These are phyloP conservation scores for Fusarium bulbicola DNA, from an alignment of 2,329 filamentous ascomycete genomes.

Conservation along the genomic window DNA sequence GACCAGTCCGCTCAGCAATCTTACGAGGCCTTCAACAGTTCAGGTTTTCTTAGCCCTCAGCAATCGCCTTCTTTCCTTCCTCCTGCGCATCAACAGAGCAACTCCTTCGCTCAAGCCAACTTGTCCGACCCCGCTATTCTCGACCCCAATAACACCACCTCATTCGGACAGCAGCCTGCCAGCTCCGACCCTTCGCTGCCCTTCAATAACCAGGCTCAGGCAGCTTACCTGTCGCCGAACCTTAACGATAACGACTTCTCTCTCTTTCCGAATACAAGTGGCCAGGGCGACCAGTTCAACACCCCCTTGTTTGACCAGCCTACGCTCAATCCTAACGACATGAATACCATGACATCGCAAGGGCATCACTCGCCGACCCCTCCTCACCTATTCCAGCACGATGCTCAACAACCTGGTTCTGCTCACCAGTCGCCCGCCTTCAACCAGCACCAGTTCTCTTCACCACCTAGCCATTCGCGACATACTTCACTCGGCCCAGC, in stretches of 20 bases:
- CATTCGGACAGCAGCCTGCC: constrained; percentile 55
- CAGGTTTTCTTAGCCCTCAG: constrained; percentile 61
- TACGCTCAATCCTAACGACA: constrained; percentile 56
- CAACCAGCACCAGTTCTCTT: constrained; percentile 64
- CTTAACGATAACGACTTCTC: constrained; percentile 69
- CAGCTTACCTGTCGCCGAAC: constrained; percentile 59
- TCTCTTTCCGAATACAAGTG: constrained; percentile 67
- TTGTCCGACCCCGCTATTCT: constrained; percentile 51
- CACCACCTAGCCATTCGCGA: constrained; percentile 62
- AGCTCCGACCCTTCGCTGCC: constrained; percentile 50
- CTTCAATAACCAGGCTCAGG: constrained; percentile 55
- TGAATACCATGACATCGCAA: constrained; percentile 65
- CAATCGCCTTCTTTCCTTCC: constrained; percentile 49
- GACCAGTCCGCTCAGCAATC: constrained; percentile 57
- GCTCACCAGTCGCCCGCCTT: constrained; percentile 67
- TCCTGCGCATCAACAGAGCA: constrained; percentile 42
- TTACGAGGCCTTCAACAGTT: constrained; percentile 54
- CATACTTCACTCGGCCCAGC: constrained; percentile 67
- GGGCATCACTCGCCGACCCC: constrained; percentile 66
- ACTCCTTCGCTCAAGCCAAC: constrained; percentile 43
- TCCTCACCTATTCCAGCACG: constrained; percentile 63
- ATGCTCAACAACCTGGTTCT: constrained; percentile 57
- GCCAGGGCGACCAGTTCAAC: constrained; percentile 66
- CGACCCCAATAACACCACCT: constrained; percentile 51
- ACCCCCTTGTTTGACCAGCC: constrained; percentile 66